phyloP scores from a whole-genome alignment of 768 basidiomycete species.

The Pulveroboletus sp. region DNA sequence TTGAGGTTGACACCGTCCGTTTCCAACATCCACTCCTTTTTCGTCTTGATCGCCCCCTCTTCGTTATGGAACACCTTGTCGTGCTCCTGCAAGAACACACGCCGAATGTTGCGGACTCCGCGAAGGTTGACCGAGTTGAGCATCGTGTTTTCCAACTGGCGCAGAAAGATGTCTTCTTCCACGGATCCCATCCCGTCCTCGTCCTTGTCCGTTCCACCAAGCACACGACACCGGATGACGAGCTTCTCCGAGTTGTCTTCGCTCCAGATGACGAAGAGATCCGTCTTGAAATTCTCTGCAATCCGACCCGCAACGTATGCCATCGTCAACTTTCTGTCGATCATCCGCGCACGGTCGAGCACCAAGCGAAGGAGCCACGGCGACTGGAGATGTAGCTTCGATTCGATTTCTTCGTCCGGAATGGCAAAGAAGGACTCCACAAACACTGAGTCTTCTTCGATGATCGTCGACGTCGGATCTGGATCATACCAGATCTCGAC shows the following conservation, averaged over 20 bases:
- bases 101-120: slow-evolving; percentile 85
- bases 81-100: slow-evolving; percentile 91
- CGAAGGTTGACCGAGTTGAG: slow-evolving; percentile 92
- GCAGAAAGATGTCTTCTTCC: slow-evolving; percentile 94
- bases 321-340: slow-evolving; percentile 96
- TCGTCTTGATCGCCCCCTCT: slow-evolving; percentile 62
- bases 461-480: slow-evolving; percentile 84
- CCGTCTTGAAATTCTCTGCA: slow-evolving; percentile 90
- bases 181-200: slow-evolving; percentile 70
- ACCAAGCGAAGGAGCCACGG: slow-evolving; percentile 97
- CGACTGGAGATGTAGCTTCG: slow-evolving; percentile 86
- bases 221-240: slow-evolving; percentile 91
- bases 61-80: slow-evolving; percentile 65
- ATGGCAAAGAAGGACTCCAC: slow-evolving; percentile 99
- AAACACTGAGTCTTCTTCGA: slow-evolving; percentile 93
- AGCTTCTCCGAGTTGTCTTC: slow-evolving; percentile 99
- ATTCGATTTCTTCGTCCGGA: slow-evolving; percentile 93
- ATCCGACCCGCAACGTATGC: slow-evolving; percentile 90
- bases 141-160: slow-evolving; percentile 95
- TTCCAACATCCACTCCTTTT: slow-evolving; percentile 91
- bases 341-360: slow-evolving; percentile 95
- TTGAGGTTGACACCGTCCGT: slow-evolving; percentile 96
- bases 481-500: slow-evolving; percentile 99
- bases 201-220: slow-evolving; percentile 80
- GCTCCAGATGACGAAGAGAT: slow-evolving; percentile 97